Base-by-base conservation (phyloP, 2,329 filamentous ascomycete species). In the Nannizziopsis arthrosporioides region DNA sequence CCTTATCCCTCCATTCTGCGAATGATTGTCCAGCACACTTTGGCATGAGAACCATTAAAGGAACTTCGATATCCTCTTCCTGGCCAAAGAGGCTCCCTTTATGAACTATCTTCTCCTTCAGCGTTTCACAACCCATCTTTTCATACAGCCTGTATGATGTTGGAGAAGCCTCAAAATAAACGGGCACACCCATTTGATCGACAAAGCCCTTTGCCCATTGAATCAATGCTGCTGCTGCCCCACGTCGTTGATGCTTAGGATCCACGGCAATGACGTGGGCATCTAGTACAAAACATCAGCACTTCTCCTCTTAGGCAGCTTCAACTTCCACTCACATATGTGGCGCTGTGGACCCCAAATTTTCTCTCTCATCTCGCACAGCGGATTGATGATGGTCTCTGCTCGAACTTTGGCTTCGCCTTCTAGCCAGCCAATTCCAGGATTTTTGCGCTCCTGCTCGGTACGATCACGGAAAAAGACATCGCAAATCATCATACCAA, bases 401-500 rank as follows among this genome's bases (percentile, higher is more conserved):
- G 72, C 71, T 37, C 67, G 60, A 49, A 66, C 63, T n/a, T 63
- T 59, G 31, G 72, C 61, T 42, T 67, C 61, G 3, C 71, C 70
- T 51, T 69, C 55, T 18, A 75, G 57, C 70, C 71, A 74, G 8
- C 63, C 61, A 11, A 73, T 65, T 32, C 71, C 70, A 1, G 65
- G 64, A 49, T 68, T 68, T 45, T 62, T 61, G 52, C 71, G 65
- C 53, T 73, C 69, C 50, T 69, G 68, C 5, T 64, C 61, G 7
- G 61, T 59, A 18, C 66, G 57, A 54, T 64, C 57, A 17, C 55
- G 52, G 44, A 70, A 49, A 53, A 69, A 70, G 5, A 70, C 60
- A 49, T 75, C 69, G 54, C 65, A 68, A 14, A 74, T 62, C 2
- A 64, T 69, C 67, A 74, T 73, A 42, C 71, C 72, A 17, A 72